Conservation (phyloP, 176 grass and related monocot species). For the Musa acuminata region DNA sequence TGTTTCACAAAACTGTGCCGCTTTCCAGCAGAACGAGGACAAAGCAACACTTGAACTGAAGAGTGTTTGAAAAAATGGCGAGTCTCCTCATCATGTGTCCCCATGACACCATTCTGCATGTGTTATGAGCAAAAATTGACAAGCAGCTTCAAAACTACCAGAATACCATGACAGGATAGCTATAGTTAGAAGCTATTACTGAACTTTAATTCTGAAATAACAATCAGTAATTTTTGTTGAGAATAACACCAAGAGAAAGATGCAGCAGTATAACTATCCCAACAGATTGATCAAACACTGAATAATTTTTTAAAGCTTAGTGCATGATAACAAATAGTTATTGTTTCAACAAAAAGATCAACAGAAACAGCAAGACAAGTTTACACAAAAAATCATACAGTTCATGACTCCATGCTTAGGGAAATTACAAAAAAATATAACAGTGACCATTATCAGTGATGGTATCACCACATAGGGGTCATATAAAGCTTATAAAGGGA, state of each 20-base stretch:
- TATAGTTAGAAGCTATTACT: not conserved
- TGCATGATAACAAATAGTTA: not conserved
- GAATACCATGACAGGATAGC: not conserved
- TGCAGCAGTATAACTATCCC: not conserved
- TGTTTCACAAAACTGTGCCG: constrained; percentile 76
- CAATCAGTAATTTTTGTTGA: too few species aligned
- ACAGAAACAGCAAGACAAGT: not conserved
- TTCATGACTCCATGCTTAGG: not conserved
- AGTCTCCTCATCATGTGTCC: constrained; percentile 64
- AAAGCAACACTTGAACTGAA: constrained; percentile 74
- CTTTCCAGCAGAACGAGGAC: constrained; percentile 71
- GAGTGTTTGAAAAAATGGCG: constrained; percentile 82
- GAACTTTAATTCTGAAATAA: too few species aligned
- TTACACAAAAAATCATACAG: too few species aligned
- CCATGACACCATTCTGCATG: constrained; percentile 53
- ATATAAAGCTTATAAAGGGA: not conserved
- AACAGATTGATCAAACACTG: too few species aligned
- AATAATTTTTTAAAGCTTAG: not conserved
- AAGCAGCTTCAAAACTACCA: not conserved
- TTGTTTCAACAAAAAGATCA: not conserved
- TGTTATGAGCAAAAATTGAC: constrained; percentile 12
- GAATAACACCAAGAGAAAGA: not conserved
- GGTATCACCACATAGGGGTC: not conserved
- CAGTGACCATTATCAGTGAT: not conserved
- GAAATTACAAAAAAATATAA: not conserved